phyloP scores from a whole-genome alignment of 768 basidiomycete species.

The Phaeotremella skinneri region DNA sequence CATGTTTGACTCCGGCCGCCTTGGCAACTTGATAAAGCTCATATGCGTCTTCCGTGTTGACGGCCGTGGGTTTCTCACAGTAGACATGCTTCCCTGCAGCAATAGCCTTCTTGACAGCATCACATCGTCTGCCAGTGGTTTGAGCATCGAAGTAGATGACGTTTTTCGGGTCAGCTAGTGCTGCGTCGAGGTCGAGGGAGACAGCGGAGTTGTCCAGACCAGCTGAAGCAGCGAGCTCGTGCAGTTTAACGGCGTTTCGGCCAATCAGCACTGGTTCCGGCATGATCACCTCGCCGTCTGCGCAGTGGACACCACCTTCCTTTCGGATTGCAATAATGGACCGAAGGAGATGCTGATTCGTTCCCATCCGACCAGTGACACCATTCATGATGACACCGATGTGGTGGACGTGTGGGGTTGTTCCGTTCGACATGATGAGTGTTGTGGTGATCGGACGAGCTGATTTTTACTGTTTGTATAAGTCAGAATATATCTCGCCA shows the following conservation, averaged over 20 bases:
- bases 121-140: constrained; percentile 23
- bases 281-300: constrained; percentile 25
- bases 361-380: constrained; percentile 30
- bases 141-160: constrained; percentile 28
- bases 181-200: constrained; percentile 17
- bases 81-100: constrained; percentile 29
- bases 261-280: constrained; percentile 27
- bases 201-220: constrained; percentile 14
- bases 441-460: neutral
- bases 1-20: constrained; percentile 22
- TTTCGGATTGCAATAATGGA: constrained; percentile 30
- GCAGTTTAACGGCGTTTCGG: constrained; percentile 17
- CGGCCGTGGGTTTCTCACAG: constrained; percentile 28
- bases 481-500: too few species aligned
- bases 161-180: constrained; percentile 16
- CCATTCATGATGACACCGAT: constrained; percentile 29
- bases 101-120: constrained; percentile 27
- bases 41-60: constrained; percentile 19
- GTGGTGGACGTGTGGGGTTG: constrained; percentile 8
- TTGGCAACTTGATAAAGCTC: constrained; percentile 23
- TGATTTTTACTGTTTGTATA: neutral
- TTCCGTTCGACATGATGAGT: constrained; percentile 6
- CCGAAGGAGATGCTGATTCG: constrained; percentile 29
- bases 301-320: constrained; percentile 20
- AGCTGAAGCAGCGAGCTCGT: constrained; percentile 16